Percentiles rank a stretch among this genome's conserved stretches.
phyloP scores from a whole-genome alignment of 2,329 filamentous ascomycete species.

The Penicillium griseofulvum region DNA sequence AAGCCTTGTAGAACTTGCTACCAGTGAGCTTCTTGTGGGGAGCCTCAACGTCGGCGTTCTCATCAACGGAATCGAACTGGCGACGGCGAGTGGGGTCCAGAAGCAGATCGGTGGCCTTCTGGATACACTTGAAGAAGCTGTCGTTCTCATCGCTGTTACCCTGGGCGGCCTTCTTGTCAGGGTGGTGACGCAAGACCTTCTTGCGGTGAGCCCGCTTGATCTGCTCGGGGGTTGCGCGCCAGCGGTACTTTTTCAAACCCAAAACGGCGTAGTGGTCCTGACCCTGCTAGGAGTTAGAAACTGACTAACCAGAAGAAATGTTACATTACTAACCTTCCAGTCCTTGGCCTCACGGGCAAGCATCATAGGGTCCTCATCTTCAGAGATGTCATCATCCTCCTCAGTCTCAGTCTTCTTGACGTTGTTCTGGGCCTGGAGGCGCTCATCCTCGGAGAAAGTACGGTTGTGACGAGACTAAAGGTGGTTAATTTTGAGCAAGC shows the following conservation, averaged over 20 bases:
- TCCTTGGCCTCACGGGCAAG: conserved; percentile 93
- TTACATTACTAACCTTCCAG: conserved; percentile 76
- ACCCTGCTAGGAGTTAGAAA: conserved; percentile 50
- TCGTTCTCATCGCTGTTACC: conserved; percentile 83
- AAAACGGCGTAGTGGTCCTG: conserved; percentile 99
- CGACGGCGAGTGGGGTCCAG: conserved; percentile 87
- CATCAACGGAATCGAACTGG: conserved; percentile 96
- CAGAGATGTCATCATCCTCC: conserved; percentile 86
- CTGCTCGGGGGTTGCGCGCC: conserved; percentile 90
- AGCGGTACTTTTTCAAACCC: conserved; percentile 87
- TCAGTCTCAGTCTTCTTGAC: conserved; percentile 95
- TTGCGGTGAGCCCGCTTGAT: conserved; percentile 99
- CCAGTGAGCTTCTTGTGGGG: conserved; percentile 86
- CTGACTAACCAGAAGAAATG: not conserved
- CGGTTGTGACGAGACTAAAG: conserved; percentile 77
- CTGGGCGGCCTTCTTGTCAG: conserved; percentile 94
- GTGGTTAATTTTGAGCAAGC: conserved; percentile 18
- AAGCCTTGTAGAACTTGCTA: conserved; percentile 94
- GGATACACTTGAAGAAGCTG: conserved; percentile 99
- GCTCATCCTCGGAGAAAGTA: conserved; percentile 97
- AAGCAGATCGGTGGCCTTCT: conserved; percentile 93
- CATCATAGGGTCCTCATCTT: conserved; percentile 89
- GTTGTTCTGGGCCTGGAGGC: conserved; percentile 90
- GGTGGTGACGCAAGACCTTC: conserved; percentile 98
- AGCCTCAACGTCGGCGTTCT: conserved; percentile 86